Evolutionary conservation across 192 early-diverging fungal genomes (phyloP).

Genomic region (Backusella morwellensis): DNA sequence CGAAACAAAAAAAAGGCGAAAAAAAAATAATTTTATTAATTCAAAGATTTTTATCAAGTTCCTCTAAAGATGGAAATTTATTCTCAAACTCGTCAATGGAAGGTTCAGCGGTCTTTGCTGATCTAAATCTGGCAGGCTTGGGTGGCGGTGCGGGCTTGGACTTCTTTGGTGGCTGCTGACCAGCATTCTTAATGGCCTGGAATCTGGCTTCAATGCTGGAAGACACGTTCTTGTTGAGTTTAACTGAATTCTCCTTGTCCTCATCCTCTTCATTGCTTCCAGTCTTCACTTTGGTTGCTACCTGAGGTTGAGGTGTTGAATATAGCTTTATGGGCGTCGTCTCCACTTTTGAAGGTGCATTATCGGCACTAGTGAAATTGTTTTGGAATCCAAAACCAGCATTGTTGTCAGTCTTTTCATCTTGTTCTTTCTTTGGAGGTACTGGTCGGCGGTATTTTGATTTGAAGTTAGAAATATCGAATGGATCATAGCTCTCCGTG

Average conservation of each 20-base stretch:
- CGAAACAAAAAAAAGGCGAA: not conserved
- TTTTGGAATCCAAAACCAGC: not conserved
- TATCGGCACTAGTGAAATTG: not conserved
- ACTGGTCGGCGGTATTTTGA: not conserved
- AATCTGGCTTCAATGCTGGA: conserved; percentile 18
- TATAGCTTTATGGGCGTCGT: not conserved
- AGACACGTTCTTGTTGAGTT: conserved; percentile 9
- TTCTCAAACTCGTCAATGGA: conserved; percentile 27
- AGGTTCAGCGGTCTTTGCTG: not conserved
- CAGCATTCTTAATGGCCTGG: conserved; percentile 11
- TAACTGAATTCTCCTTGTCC: not conserved
- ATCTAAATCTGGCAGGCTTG: conserved; percentile 35
- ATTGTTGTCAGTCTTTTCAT: not conserved
- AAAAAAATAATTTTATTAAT: not conserved
- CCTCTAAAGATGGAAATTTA: conserved; percentile 31
- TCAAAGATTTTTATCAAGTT: conserved; percentile 10
- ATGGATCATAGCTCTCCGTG: conserved; percentile 18
- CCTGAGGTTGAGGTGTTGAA: not conserved
- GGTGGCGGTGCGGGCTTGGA: conserved; percentile 17
- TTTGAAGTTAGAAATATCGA: conserved; percentile 11
- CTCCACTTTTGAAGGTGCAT: not conserved
- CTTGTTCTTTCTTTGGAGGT: not conserved
- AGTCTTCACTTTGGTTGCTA: not conserved
- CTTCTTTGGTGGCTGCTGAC: not conserved
- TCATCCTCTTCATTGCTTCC: not conserved